Percentiles rank a stretch among this genome's conserved stretches.
Evolutionary conservation across 768 basidiomycete species (phyloP).

Genomic region (Crepidotus variabilis): DNA sequence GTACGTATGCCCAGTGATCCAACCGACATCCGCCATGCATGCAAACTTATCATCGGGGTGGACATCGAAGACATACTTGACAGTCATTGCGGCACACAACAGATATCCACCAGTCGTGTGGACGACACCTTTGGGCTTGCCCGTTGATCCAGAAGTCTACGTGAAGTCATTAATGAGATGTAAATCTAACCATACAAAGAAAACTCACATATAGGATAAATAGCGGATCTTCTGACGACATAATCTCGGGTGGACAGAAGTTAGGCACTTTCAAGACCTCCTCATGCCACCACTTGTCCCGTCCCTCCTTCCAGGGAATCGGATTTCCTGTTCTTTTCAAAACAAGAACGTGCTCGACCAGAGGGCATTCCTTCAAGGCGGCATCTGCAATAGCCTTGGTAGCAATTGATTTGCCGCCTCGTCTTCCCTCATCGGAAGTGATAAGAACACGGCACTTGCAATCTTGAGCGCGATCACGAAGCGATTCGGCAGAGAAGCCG

Average conservation of each 20-base stretch:
- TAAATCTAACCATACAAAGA: background rate
- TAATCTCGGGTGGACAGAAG: slow-evolving; percentile 86
- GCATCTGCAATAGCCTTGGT: slow-evolving; percentile 93
- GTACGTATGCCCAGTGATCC: slow-evolving; percentile 95
- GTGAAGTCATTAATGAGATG: slow-evolving; percentile 7
- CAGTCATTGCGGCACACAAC: slow-evolving; percentile 85
- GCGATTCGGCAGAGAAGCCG: slow-evolving; percentile 92
- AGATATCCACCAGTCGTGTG: slow-evolving; percentile 89
- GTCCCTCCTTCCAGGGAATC: slow-evolving; percentile 75
- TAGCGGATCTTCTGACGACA: slow-evolving; percentile 92
- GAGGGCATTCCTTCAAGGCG: slow-evolving; percentile 79
- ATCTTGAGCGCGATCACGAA: slow-evolving; percentile 89
- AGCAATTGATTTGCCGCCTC: slow-evolving; percentile 94
- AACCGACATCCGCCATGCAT: slow-evolving; percentile 98
- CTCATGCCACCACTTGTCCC: slow-evolving; percentile 98
- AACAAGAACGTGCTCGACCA: slow-evolving; percentile 89
- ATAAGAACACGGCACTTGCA: slow-evolving; percentile 90
- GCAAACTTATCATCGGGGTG: slow-evolving; percentile 96
- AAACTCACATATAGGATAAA: slow-evolving; percentile 95
- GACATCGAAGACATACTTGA: slow-evolving; percentile 97
- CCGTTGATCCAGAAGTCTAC: slow-evolving; percentile 91
- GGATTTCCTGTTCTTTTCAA: slow-evolving; percentile 82
- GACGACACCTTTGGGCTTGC: slow-evolving; percentile 96
- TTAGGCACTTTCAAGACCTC: slow-evolving; percentile 78
- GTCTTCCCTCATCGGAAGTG: slow-evolving; percentile 90